Base-by-base conservation (phyloP, 2,329 filamentous ascomycete species). In the Lecanicillium sp. region DNA sequence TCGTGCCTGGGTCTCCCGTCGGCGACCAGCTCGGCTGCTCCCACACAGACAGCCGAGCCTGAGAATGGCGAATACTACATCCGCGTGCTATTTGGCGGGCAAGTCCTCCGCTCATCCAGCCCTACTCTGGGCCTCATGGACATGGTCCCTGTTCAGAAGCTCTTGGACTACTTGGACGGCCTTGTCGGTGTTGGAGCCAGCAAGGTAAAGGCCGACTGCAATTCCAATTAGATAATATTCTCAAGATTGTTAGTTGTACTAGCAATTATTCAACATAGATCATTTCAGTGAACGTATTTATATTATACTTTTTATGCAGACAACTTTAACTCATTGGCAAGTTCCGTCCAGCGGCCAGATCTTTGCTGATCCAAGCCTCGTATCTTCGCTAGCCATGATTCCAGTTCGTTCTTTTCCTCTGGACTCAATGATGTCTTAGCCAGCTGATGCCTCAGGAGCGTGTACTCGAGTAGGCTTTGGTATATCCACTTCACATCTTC, bases 391-490 rank as follows among this genome's bases (percentile, higher is more conserved):
- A 94, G 60, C 84, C 80, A 86, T 32, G 47, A 53, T 33, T 57
- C 51, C 30, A 81, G 58, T 36, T 76, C 68, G 8, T 52, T 51
- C 43, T 61, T 60, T 46, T 74, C 67, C 5, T 64, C 55, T 2
- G 45, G 41, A 9, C 48, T 47, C 3, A 57, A 69, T 42, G 58
- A 53, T 33, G 62, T 51, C 60, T 62, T 60, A 49, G 71, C 71
- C 44, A 84, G 52, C n/a, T 59, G 58, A 40, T 68, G 70, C n/a
- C 84, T 59, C 22, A 68, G 64, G 20, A 81, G 55, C 1, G 81
- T 80, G 53, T 87, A 88, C 45, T 87, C 78, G 17, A 97, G 71
- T 36, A 97, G 66, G 5, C 83, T 83, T 60, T 94, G 86, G 55
- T 95, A 94, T 32, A 95, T 84, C 77, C 87, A 92, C 61, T 95